Percentiles rank a stretch among this genome's conserved stretches.
phyloP scores from a whole-genome alignment of 805 yeast genomes.

The Zygosaccharomyces rouxii region DNA sequence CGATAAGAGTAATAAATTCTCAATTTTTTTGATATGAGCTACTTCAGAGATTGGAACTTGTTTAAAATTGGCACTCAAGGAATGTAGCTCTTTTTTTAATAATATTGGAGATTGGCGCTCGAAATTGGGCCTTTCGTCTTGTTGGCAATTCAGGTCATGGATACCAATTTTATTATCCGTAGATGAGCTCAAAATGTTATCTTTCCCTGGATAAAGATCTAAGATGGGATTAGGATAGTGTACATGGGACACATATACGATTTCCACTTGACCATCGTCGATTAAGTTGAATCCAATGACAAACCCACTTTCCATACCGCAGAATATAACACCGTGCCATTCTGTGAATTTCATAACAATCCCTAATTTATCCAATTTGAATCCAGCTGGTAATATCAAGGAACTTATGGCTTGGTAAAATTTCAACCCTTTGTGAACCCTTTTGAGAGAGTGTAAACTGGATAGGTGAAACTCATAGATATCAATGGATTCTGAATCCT shows the following conservation, averaged over 20 bases:
- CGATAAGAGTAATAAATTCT: slow-evolving; percentile 10
- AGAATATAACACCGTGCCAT: slow-evolving; percentile 16
- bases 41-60: slow-evolving; percentile 14
- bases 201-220: slow-evolving; percentile 7
- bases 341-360: slow-evolving; percentile 28
- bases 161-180: slow-evolving; percentile 17
- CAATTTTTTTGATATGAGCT: slow-evolving; percentile 14
- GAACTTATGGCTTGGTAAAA: slow-evolving; percentile 16
- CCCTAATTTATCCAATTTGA: slow-evolving; percentile 27
- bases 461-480: slow-evolving; percentile 22
- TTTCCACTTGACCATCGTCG: slow-evolving; percentile 8
- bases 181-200: slow-evolving; percentile 22
- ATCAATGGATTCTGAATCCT: slow-evolving; percentile 29
- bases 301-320: slow-evolving; percentile 32
- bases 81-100: background rate
- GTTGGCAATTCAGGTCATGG: slow-evolving; percentile 5
- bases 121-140: background rate
- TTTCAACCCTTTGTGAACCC: slow-evolving; percentile 21
- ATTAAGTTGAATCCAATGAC: slow-evolving; percentile 25
- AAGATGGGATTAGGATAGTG: slow-evolving; percentile 33
- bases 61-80: background rate
- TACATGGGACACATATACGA: slow-evolving; percentile 23
- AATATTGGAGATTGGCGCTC: background rate
- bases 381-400: background rate
- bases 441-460: slow-evolving; percentile 21